Percentiles rank a stretch among this genome's conserved stretches.
These are phyloP conservation scores for Ogataea trehaloabstinens DNA, from an alignment of 805 yeast species.

Conservation along the genomic window DNA sequence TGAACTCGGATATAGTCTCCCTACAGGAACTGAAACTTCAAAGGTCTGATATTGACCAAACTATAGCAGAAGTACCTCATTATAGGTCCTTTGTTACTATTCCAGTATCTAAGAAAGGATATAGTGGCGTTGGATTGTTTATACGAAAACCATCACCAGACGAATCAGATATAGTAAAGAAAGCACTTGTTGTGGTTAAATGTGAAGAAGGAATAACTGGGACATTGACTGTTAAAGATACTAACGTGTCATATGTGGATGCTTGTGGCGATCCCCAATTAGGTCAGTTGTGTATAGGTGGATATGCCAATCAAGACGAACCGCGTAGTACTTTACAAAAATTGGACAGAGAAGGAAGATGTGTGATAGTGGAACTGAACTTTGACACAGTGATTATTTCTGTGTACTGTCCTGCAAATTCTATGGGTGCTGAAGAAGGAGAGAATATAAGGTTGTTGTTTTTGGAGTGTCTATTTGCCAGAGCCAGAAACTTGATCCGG, in stretches of 20 bases:
- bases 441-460: constrained; percentile 58
- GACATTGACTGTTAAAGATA: constrained; percentile 29
- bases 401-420: constrained; percentile 90
- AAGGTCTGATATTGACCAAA: constrained; percentile 39
- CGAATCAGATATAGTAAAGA: constrained; percentile 38
- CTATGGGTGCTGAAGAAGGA: constrained; percentile 66
- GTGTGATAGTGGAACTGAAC: constrained; percentile 70
- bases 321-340: constrained; percentile 24
- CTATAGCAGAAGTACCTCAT: constrained; percentile 43
- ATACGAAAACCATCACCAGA: constrained; percentile 48
- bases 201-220: constrained; percentile 97
- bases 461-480: constrained; percentile 53
- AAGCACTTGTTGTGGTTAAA: constrained; percentile 51
- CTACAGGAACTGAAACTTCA: constrained; percentile 84
- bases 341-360: constrained; percentile 86
- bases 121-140: constrained; percentile 89
- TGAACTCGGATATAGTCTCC: constrained; percentile 75
- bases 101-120: constrained; percentile 72
- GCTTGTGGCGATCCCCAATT: constrained; percentile 14
- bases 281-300: constrained; percentile 55
- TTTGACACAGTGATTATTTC: constrained; percentile 59
- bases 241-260: constrained; percentile 27
- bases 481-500: constrained; percentile 55
- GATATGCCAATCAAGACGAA: constrained; percentile 51
- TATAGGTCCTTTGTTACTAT: constrained; percentile 67